Evolutionary conservation across 1,284 basidiomycete species (phyloP).

Genomic region (Ganoderma meredithae): DNA sequence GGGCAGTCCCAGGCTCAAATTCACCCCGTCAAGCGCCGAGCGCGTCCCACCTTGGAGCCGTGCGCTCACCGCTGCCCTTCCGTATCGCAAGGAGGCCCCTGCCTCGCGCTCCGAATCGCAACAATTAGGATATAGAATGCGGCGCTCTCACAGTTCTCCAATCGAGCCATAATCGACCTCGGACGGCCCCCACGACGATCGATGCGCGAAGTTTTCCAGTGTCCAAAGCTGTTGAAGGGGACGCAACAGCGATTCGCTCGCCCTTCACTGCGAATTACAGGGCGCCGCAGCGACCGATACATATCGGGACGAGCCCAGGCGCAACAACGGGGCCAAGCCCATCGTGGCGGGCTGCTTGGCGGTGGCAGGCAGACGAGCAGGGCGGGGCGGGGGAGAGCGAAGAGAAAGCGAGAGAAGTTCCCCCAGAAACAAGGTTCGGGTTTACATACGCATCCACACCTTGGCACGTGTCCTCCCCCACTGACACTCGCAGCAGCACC

Average conservation of each 20-base stretch:
- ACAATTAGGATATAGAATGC: neutral
- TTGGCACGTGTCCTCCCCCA: constrained; percentile 14
- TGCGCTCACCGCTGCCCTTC: neutral
- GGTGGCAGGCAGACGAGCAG: neutral
- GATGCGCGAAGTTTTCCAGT: neutral
- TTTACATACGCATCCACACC: constrained; percentile 28
- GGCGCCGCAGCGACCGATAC: neutral
- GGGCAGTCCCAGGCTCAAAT: neutral
- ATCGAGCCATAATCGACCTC: neutral
- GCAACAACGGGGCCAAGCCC: neutral
- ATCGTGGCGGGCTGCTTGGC: neutral
- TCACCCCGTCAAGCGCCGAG: neutral
- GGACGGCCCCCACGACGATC: neutral
- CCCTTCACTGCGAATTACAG: neutral
- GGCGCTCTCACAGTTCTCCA: neutral
- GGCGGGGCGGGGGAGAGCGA: neutral
- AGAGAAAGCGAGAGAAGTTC: constrained; percentile 13
- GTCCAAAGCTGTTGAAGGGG: neutral
- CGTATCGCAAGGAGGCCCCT: neutral
- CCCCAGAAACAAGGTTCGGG: constrained; percentile 21
- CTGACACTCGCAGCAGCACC: neutral
- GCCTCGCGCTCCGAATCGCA: neutral
- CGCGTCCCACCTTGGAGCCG: neutral
- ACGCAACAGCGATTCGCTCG: neutral
- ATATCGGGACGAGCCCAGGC: neutral